Percentiles rank a stretch among this genome's conserved stretches.
phyloP scores from a whole-genome alignment of 2,329 filamentous ascomycete species.

The Talaromyces sp. region DNA sequence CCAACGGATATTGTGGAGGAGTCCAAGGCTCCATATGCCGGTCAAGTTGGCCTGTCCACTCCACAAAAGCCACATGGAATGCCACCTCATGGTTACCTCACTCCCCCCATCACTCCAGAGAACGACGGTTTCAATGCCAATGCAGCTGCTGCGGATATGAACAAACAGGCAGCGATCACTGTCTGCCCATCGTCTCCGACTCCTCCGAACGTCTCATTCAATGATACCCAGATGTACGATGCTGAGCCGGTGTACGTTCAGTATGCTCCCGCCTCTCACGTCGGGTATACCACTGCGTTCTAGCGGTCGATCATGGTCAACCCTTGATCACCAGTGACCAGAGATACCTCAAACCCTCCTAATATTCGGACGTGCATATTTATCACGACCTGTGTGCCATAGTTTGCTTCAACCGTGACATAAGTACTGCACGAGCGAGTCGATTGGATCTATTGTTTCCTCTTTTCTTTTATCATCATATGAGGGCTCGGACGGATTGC shows the following conservation, averaged over 20 bases:
- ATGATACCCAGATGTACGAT: conserved; percentile 35
- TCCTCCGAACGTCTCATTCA: conserved; percentile 36
- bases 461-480: conserved; percentile 16
- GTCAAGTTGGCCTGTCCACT: conserved; percentile 42
- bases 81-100: conserved; percentile 44
- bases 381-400: conserved; percentile 22
- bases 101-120: conserved; percentile 48
- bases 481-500: conserved; percentile 17
- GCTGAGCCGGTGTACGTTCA: conserved; percentile 34
- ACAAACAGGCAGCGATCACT: conserved; percentile 27
- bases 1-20: conserved; percentile 37
- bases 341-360: background rate
- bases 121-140: conserved; percentile 40
- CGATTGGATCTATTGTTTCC: conserved; percentile 15
- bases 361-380: conserved; percentile 12
- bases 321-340: conserved; percentile 5
- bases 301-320: conserved; percentile 15
- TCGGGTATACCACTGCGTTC: conserved; percentile 34
- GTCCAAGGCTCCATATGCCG: conserved; percentile 36
- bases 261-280: conserved; percentile 32
- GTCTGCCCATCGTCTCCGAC: conserved; percentile 39
- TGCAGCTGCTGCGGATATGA: conserved; percentile 25
- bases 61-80: conserved; percentile 37
- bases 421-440: conserved; percentile 15
- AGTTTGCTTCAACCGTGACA: conserved; percentile 17